A percentile compares a stretch with the other conserved stretches of the same genome.
phyloP scores from a whole-genome alignment of 208 protist species.

The Trypanosoma theileri region DNA sequence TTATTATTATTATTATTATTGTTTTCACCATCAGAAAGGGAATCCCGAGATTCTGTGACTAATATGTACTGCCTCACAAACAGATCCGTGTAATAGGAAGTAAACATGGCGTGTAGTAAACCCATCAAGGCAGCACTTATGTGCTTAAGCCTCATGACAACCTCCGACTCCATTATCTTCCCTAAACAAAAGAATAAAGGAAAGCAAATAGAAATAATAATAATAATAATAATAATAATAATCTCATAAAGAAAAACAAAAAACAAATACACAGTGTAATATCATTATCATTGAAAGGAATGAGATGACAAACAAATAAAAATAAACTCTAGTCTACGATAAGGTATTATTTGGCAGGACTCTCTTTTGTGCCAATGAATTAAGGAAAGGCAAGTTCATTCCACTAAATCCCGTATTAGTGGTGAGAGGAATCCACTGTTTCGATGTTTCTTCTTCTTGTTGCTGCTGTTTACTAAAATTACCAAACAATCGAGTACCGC shows the following conservation, averaged over 20 bases:
- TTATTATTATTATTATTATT: neutral
- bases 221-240: constrained; percentile 5
- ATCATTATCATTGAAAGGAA: neutral
- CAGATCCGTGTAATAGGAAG: constrained; percentile 32
- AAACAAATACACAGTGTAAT: neutral
- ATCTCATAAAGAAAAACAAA: neutral
- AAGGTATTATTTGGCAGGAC: too few relatives aligned
- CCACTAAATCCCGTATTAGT: too few relatives aligned
- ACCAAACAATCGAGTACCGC: too few relatives aligned
- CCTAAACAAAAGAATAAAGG: neutral
- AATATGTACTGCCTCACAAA: constrained; percentile 23
- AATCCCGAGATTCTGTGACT: neutral
- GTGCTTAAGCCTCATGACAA: neutral
- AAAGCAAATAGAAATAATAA: neutral
- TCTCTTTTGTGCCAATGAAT: too few relatives aligned
- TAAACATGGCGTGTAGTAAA: constrained; percentile 34
- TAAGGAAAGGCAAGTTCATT: too few relatives aligned
- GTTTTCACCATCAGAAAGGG: neutral
- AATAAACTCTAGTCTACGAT: too few relatives aligned
- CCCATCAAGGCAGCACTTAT: constrained; percentile 5
- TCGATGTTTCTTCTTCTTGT: too few relatives aligned
- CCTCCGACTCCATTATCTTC: neutral
- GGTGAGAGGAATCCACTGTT: too few relatives aligned
- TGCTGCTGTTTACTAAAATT: too few relatives aligned
- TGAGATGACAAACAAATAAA: too few relatives aligned